These are phyloP conservation scores for Dothideomycetes sp. DNA, from an alignment of 2,329 filamentous ascomycete species.

Conservation along the genomic window DNA sequence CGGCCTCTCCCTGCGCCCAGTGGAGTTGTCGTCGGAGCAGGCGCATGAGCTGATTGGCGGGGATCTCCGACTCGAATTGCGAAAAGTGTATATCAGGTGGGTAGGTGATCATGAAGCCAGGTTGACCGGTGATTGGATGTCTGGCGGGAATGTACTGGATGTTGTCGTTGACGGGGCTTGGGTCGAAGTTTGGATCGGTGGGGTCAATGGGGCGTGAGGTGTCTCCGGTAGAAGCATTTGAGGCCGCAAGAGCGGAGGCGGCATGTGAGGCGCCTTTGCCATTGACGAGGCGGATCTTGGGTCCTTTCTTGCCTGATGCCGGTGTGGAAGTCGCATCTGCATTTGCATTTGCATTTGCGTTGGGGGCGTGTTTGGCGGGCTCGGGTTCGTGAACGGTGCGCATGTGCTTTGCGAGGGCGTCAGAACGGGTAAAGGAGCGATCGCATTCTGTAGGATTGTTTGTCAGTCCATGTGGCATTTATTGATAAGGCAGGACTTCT, in stretches of 20 bases:
- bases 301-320: conserved; percentile 24
- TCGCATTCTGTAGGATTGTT: conserved; percentile 64
- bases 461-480: not conserved
- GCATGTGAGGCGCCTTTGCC: conserved; percentile 14
- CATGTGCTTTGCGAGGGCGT: conserved; percentile 96
- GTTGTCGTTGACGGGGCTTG: conserved; percentile 39
- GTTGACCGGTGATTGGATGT: conserved; percentile 46
- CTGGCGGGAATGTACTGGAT: conserved; percentile 47
- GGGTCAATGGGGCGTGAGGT: conserved; percentile 1
- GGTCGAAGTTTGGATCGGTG: conserved; percentile 12
- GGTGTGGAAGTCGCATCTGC: conserved; percentile 20
- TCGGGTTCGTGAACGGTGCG: conserved; percentile 97
- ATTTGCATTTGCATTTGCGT: conserved; percentile 62
- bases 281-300: conserved; percentile 31
- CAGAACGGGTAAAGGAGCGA: conserved; percentile 87
- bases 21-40: conserved; percentile 52
- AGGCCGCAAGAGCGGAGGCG: conserved; percentile 14
- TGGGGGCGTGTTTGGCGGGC: conserved; percentile 57
- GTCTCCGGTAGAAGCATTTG: conserved; percentile 21
- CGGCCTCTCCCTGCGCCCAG: conserved; percentile 60
- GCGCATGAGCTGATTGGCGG: conserved; percentile 57
- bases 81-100: conserved; percentile 51
- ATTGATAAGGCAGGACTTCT: not conserved
- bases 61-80: conserved; percentile 51
- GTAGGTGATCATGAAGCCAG: conserved; percentile 39